A percentile compares a stretch with the other conserved stretches of the same genome.
phyloP scores from a whole-genome alignment of 78 protist species.

The Planoprotostelium fungivorum region DNA sequence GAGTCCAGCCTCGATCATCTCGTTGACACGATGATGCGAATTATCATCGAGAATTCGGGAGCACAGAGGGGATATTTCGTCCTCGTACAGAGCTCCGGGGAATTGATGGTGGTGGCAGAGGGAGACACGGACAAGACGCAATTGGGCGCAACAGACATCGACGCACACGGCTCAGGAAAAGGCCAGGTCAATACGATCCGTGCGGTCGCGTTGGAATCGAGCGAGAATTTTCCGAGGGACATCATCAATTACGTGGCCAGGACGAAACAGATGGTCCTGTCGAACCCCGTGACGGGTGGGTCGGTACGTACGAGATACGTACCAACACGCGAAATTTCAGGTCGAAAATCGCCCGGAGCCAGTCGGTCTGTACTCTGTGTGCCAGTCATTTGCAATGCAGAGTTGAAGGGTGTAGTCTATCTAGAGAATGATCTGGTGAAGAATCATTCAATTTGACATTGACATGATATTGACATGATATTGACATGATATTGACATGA shows the following conservation, averaged over 20 bases:
- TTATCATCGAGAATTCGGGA: neutral
- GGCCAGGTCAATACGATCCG: too few relatives aligned
- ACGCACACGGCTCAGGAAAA: neutral
- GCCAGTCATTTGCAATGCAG: neutral
- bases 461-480: too few relatives aligned
- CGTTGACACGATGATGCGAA: neutral
- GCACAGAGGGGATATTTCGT: neutral
- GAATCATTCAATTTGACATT: too few relatives aligned
- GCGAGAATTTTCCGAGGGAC: neutral
- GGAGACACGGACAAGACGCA: neutral
- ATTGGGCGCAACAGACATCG: neutral
- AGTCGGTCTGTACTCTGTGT: neutral
- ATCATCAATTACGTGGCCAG: neutral
- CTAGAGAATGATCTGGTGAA: neutral
- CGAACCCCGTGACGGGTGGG: neutral
- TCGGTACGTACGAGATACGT: too few relatives aligned
- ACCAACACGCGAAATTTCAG: too few relatives aligned
- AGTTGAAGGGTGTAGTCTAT: neutral
- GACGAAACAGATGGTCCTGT: neutral
- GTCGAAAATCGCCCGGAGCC: too few relatives aligned
- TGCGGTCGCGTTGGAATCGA: too few relatives aligned
- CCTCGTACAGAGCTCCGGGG: neutral
- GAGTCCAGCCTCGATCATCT: neutral
- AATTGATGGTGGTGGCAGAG: neutral
- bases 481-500: too few relatives aligned